A percentile compares a stretch with the other conserved stretches of the same genome.
phyloP scores from a whole-genome alignment of 2,329 filamentous ascomycete species.

The Fusarium begoniae region DNA sequence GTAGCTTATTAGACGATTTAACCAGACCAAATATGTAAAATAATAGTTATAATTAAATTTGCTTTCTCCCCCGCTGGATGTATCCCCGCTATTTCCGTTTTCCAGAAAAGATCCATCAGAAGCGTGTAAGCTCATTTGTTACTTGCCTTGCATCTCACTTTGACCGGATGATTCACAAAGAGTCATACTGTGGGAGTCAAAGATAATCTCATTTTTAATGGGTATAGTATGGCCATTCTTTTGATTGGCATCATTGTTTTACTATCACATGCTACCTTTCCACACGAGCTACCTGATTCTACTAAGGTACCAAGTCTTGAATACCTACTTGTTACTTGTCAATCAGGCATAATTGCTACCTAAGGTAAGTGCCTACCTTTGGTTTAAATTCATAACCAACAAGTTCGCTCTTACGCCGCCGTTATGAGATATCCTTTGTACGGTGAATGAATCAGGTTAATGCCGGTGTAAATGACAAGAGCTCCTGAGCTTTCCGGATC shows the following conservation, averaged over 20 bases:
- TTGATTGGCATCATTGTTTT: neutral
- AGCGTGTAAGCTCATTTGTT: constrained; percentile 25
- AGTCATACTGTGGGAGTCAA: constrained; percentile 3
- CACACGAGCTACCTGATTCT: neutral
- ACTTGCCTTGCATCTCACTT: neutral
- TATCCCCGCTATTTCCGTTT: neutral
- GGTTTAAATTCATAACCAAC: neutral
- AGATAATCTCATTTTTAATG: neutral
- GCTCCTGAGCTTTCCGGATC: neutral
- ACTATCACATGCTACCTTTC: neutral
- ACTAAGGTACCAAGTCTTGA: neutral
- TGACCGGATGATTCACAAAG: constrained; percentile 31
- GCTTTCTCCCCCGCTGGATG: constrained; percentile 6
- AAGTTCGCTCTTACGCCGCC: neutral
- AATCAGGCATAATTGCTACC: neutral
- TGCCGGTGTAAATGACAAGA: neutral
- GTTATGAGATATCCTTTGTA: neutral
- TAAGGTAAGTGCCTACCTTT: neutral
- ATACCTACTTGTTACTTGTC: neutral
- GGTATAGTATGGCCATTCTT: neutral
- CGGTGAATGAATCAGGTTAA: constrained; percentile 4
- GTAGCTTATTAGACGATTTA: neutral
- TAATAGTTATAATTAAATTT: neutral
- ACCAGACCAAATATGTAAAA: neutral
- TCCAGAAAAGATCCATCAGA: constrained; percentile 9